Evolutionary conservation across 345 rosid species (phyloP).

Genomic region (Rhizophora apiculata): DNA sequence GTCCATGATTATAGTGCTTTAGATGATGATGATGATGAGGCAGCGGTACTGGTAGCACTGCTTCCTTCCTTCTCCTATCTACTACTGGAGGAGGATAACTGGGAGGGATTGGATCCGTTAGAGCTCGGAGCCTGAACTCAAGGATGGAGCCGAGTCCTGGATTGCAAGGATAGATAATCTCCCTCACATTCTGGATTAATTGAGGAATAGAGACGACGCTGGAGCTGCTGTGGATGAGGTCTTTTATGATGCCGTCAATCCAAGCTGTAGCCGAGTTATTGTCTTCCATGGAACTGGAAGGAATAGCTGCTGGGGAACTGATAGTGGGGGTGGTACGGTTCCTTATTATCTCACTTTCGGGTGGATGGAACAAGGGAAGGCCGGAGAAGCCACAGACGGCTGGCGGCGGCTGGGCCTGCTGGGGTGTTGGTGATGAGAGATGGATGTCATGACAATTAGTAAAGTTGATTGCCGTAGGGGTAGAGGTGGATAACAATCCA

Average conservation of each 20-base stretch:
- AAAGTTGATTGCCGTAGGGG: conserved; percentile 28
- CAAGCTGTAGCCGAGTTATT: conserved; percentile 58
- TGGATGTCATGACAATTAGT: conserved; percentile 20
- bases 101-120: conserved; percentile 42
- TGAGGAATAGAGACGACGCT: conserved; percentile 86
- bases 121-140: conserved; percentile 73
- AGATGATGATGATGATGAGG: conserved; percentile 7
- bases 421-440: neutral
- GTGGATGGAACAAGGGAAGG: conserved; percentile 81
- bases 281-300: conserved; percentile 49
- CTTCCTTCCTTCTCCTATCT: conserved; percentile 31
- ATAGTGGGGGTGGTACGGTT: conserved; percentile 16
- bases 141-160: conserved; percentile 84
- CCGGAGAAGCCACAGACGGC: conserved; percentile 93
- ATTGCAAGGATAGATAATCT: conserved; percentile 89
- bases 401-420: conserved; percentile 36
- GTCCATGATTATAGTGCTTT: conserved; percentile 11
- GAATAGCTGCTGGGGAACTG: conserved; percentile 11
- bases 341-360: conserved; percentile 31
- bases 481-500: conserved; percentile 40
- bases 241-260: conserved; percentile 88
- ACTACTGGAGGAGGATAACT: conserved; percentile 10
- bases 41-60: conserved; percentile 19
- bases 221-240: conserved; percentile 67
- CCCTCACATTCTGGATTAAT: conserved; percentile 91